phyloP scores from a whole-genome alignment of 805 yeast species.

The Ogataea angusta region DNA sequence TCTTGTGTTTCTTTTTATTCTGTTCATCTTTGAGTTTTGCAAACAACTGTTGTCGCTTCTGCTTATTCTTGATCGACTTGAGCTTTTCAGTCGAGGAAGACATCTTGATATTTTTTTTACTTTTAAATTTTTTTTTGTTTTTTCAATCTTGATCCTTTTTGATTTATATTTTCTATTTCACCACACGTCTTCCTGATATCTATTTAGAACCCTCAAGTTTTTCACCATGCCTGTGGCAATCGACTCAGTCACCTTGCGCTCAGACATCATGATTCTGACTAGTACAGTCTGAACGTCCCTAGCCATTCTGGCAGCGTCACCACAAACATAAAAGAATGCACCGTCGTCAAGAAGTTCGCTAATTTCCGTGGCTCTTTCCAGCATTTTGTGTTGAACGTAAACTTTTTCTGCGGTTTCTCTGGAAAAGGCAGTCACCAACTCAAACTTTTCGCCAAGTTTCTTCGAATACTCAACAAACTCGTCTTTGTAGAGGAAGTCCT shows the following conservation, averaged over 20 bases:
- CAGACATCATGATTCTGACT: constrained; percentile 55
- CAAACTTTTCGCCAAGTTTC: constrained; percentile 57
- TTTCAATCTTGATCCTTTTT: background rate
- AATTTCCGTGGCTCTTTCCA: constrained; percentile 50
- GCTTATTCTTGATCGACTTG: constrained; percentile 64
- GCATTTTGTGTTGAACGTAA: constrained; percentile 81
- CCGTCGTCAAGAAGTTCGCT: constrained; percentile 59
- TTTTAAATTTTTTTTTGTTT: constrained; percentile 2
- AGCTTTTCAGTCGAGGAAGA: constrained; percentile 36
- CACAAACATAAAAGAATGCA: constrained; percentile 92
- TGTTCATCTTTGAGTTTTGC: constrained; percentile 71
- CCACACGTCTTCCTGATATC: constrained; percentile 98
- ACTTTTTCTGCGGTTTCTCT: constrained; percentile 65
- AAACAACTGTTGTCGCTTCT: constrained; percentile 73
- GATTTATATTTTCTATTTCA: constrained; percentile 31
- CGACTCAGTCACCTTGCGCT: constrained; percentile 60
- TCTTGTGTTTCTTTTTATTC: constrained; percentile 72
- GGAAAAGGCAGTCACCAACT: constrained; percentile 81
- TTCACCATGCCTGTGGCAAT: constrained; percentile 77
- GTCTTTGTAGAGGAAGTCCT: constrained; percentile 81
- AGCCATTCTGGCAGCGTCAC: constrained; percentile 96
- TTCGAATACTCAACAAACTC: constrained; percentile 84
- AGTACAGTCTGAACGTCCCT: constrained; percentile 81
- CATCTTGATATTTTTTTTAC: constrained; percentile 1
- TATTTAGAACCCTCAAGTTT: constrained; percentile 75